A percentile compares a stretch with the other conserved stretches of the same genome.
These are phyloP conservation scores for Fusarium sp. DNA, from an alignment of 2,329 filamentous ascomycete genomes.

Conservation along the genomic window DNA sequence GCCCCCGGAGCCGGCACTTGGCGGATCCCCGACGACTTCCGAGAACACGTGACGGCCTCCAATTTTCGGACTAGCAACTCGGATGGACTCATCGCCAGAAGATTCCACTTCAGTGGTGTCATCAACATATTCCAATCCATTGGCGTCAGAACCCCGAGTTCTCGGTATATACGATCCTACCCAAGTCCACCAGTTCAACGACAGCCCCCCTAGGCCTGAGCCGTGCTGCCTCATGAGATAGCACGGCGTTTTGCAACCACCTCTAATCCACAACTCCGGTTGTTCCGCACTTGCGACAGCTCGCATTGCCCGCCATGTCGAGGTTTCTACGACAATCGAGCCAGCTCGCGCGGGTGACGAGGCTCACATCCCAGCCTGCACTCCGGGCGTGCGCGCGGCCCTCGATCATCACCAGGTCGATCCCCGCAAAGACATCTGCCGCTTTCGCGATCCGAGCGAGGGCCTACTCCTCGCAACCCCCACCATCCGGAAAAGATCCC, in stretches of 20 bases:
- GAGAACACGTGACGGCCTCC: conserved; percentile 47
- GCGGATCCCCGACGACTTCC: conserved; percentile 31
- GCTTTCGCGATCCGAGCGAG: conserved; percentile 49
- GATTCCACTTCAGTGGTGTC: conserved; percentile 46
- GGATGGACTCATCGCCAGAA: conserved; percentile 45
- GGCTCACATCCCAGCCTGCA: conserved; percentile 65
- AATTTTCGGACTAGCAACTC: conserved; percentile 47
- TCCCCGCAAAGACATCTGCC: conserved; percentile 44
- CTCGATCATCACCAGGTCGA: conserved; percentile 47
- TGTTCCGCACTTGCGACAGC: conserved; percentile 50
- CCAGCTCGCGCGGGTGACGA: conserved; percentile 73
- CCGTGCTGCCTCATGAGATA: conserved; percentile 51
- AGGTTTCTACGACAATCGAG: conserved; percentile 74
- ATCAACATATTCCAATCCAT: conserved; percentile 44
- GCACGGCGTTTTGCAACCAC: conserved; percentile 37
- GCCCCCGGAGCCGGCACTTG: conserved; percentile 1
- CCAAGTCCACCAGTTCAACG: conserved; percentile 7
- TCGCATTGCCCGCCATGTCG: conserved; percentile 65
- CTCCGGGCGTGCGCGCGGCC: conserved; percentile 59
- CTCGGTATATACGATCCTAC: conserved; percentile 25
- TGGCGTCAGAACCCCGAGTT: conserved; percentile 32
- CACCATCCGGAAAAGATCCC: conserved; percentile 53
- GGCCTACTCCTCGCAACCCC: conserved; percentile 54
- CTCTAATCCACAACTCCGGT: conserved; percentile 46
- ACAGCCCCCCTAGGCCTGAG: conserved; percentile 22